Evolutionary conservation across 805 yeast genomes (phyloP), one percentile per base, ranked within the genome.

Genomic region (Candida maesae): DNA sequence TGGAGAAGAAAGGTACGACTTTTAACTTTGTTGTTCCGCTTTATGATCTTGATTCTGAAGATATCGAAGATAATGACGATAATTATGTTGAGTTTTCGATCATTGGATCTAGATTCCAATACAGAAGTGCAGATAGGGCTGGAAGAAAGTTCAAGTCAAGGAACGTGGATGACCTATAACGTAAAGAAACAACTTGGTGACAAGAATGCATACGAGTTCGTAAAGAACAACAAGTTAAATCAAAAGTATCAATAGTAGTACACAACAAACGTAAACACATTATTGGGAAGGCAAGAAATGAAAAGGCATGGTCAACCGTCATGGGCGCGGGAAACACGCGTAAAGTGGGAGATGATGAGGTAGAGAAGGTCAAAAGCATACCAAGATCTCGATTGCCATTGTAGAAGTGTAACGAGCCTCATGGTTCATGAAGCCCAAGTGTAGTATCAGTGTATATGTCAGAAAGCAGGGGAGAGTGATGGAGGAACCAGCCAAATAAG

Each of bases 61-160:
- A 46, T 7, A 39, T 47, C 15, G 58, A 44, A 15, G 56, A 45
- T 2, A 61, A 58, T 33, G 64, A 63, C 5, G 64, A 63, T 2
- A 68, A 59, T 1, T 68, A 69, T 2, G 50, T 80, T 13, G 74
- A 73, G 15, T 84, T 86, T 57, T 73, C 81, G 12, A 73, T 87
- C 8, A 62, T 89, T 9, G 98, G 98, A 1, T 82, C 88, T 32
- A 67, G 97, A 44, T 74, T 90, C 50, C 78, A 79, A 45, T 75
- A 81, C 45, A 72, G 95, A 58, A 71, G 90, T 31, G 77, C 78
- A 9, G 97, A 90, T 52, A 70, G 98, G 43, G 79, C 95, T 0
- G 85, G 82, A 18, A 77, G 84, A 53, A 88, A 90, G 66, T 88
- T 88, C 69, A 90, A 90, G 64, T 76, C 80, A 43, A 93, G 83